Conservation (phyloP, 2,329 filamentous ascomycete species). For the Cercospora janseana region DNA sequence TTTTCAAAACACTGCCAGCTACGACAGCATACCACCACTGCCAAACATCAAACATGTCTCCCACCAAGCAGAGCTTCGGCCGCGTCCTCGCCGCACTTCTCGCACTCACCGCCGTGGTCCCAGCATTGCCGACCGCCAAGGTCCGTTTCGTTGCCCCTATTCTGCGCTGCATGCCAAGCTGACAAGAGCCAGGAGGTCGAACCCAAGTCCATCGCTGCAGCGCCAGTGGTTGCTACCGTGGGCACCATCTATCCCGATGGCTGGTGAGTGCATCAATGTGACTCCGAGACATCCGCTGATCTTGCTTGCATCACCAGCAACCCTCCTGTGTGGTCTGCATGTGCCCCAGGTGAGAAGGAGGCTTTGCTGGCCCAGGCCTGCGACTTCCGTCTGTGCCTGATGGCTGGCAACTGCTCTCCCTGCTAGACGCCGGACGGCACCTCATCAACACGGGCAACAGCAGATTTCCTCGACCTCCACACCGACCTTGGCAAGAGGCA, state of each 20-base stretch:
- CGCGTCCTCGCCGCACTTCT: slow-evolving; percentile 1
- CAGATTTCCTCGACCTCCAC: not conserved
- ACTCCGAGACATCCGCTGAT: not conserved
- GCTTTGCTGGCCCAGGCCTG: slow-evolving; percentile 13
- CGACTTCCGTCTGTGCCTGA: slow-evolving; percentile 12
- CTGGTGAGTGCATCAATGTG: not conserved
- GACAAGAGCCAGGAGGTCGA: not conserved
- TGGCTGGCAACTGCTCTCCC: slow-evolving; percentile 13
- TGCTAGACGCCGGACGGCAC: slow-evolving; percentile 2
- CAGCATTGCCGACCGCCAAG: not conserved
- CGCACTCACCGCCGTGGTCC: not conserved
- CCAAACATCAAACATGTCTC: not conserved
- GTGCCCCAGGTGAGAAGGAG: slow-evolving; percentile 9
- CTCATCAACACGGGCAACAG: not conserved
- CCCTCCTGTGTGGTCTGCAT: slow-evolving; percentile 14
- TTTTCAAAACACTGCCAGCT: not conserved
- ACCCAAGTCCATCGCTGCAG: not conserved
- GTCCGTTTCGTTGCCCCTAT: not conserved
- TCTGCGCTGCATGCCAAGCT: not conserved
- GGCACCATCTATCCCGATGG: not conserved
- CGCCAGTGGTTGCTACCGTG: not conserved
- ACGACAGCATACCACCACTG: not conserved
- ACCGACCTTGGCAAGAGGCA: too few relatives aligned
- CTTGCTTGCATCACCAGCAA: not conserved
- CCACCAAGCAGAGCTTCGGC: slow-evolving; percentile 2